Percentiles rank a stretch among this genome's conserved stretches.
Conservation (phyloP, 2,329 filamentous ascomycete genomes). For the Madurella fahalii region DNA sequence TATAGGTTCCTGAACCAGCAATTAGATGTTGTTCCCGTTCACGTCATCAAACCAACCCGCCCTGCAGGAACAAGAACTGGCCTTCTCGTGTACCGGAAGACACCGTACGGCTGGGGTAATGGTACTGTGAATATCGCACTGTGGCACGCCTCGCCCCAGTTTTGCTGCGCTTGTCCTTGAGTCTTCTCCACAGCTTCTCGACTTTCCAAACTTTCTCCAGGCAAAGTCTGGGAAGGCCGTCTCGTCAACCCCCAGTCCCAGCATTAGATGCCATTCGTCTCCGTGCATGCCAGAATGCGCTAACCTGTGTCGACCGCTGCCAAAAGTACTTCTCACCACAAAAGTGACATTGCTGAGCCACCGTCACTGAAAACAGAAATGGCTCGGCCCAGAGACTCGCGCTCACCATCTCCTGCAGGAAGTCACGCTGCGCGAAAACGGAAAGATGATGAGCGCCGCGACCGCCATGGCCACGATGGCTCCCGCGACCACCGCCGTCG, state of each 20-base stretch:
- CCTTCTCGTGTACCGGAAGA: no score
- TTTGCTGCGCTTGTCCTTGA: neutral
- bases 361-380: constrained; percentile 36
- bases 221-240: neutral
- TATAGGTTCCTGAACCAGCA: no score
- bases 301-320: constrained; percentile 15
- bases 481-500: constrained; percentile 52
- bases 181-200: constrained; percentile 1
- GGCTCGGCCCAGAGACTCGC: constrained; percentile 63
- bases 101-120: no score
- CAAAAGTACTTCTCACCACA: constrained; percentile 32
- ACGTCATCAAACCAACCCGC: no score
- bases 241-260: constrained; percentile 4
- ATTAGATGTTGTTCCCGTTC: no score
- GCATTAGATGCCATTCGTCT: neutral
- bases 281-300: constrained; percentile 6
- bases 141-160: neutral
- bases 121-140: neutral
- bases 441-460: constrained; percentile 57
- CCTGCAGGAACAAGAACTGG: no score
- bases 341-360: constrained; percentile 30
- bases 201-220: neutral
- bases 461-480: constrained; percentile 45
- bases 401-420: constrained; percentile 94
- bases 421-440: constrained; percentile 72